Percentiles rank a stretch among this genome's conserved stretches.
Conservation (phyloP, 306 rosid genomes). For the Quercus bicolor region DNA sequence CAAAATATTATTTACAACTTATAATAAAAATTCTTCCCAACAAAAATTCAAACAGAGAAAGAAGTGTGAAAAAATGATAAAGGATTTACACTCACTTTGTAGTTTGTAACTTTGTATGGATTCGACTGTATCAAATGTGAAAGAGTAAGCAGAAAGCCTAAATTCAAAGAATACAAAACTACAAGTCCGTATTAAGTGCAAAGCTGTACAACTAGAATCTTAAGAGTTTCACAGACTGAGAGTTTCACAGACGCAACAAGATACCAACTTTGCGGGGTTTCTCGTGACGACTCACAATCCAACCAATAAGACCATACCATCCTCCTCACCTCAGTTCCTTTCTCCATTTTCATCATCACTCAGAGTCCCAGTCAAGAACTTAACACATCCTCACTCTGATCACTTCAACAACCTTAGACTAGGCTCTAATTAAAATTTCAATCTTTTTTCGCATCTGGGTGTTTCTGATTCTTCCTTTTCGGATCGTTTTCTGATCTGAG, state of each 20-base stretch:
- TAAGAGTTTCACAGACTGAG: neutral
- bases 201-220: too few species aligned
- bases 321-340: neutral
- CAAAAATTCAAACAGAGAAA: too few species aligned
- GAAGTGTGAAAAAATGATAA: too few species aligned
- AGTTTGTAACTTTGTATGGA: too few species aligned
- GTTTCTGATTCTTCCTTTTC: neutral
- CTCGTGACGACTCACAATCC: slow-evolving; percentile 15
- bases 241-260: neutral
- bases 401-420: neutral
- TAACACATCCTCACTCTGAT: neutral
- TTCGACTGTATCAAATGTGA: too few species aligned
- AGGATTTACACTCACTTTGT: too few species aligned
- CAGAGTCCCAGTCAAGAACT: neutral
- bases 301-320: neutral
- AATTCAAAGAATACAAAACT: too few species aligned
- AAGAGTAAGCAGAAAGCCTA: too few species aligned
- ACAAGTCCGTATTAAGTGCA: too few species aligned
- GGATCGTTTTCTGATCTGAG: slow-evolving; percentile 4
- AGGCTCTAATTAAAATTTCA: neutral
- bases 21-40: too few species aligned
- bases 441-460: neutral
- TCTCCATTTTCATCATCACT: neutral
- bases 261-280: slow-evolving; percentile 3
- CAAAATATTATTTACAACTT: too few species aligned